A percentile compares a stretch with the other conserved stretches of the same genome.
phyloP scores from a whole-genome alignment of 2,329 filamentous ascomycete species.

The Colletotrichum nymphaeae region DNA sequence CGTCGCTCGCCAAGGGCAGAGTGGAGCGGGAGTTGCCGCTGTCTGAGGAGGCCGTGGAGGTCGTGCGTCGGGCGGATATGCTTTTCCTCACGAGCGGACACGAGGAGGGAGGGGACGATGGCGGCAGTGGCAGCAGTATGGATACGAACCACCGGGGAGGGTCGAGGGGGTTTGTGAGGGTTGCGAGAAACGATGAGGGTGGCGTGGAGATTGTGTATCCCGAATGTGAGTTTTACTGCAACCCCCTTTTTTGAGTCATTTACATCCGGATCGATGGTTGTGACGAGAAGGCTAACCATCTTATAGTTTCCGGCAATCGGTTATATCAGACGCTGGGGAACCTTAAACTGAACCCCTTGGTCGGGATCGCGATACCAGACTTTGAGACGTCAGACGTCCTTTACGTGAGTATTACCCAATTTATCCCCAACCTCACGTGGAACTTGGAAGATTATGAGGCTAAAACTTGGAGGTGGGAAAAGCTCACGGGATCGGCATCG shows the following conservation, averaged over 20 bases:
- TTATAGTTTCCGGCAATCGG: slow-evolving; percentile 77
- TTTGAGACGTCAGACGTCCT: slow-evolving; percentile 79
- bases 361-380: slow-evolving; percentile 80
- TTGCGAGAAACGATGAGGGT: slow-evolving; percentile 66
- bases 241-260: background rate
- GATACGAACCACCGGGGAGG: slow-evolving; percentile 88
- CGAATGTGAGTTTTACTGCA: slow-evolving; percentile 64
- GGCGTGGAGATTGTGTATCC: slow-evolving; percentile 74
- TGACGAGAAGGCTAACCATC: background rate
- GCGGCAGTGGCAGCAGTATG: slow-evolving; percentile 67
- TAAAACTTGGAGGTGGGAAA: background rate
- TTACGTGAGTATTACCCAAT: slow-evolving; percentile 55
- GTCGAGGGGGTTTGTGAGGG: slow-evolving; percentile 76
- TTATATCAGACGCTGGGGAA: slow-evolving; percentile 89
- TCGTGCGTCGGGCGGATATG: slow-evolving; percentile 75
- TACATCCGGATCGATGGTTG: background rate
- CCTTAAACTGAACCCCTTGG: slow-evolving; percentile 71
- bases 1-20: slow-evolving; percentile 1
- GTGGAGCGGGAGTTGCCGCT: slow-evolving; percentile 54
- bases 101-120: slow-evolving; percentile 46
- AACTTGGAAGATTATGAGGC: background rate
- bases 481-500: slow-evolving; percentile 73
- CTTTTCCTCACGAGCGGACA: slow-evolving; percentile 82
- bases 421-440: too few species aligned
- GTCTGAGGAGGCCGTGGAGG: slow-evolving; percentile 62